Evolutionary conservation across 2,329 filamentous ascomycete genomes (phyloP).

Genomic region (Cadophora gregata): DNA sequence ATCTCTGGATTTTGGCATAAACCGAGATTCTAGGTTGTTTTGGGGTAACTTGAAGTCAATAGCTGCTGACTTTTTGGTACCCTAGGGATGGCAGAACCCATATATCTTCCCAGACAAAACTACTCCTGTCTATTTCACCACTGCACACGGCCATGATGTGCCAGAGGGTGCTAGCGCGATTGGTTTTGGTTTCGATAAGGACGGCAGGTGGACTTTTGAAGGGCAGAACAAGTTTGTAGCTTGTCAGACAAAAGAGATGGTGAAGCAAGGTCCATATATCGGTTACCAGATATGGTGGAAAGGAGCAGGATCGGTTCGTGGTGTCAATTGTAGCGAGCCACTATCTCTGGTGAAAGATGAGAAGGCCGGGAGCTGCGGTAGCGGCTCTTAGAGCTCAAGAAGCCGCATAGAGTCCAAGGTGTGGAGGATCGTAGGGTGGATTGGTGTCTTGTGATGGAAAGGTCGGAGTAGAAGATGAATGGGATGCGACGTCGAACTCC

Average conservation of each 20-base stretch:
- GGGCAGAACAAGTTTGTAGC: constrained; percentile 18
- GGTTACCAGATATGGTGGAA: constrained; percentile 19
- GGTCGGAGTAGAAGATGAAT: background rate
- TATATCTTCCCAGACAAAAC: constrained; percentile 13
- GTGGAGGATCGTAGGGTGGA: background rate
- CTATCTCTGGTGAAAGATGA: constrained; percentile 6
- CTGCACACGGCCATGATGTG: background rate
- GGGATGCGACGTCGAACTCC: background rate
- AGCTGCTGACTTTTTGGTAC: background rate
- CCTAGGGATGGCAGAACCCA: constrained; percentile 9
- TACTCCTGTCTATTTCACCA: background rate
- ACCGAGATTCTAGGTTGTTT: background rate
- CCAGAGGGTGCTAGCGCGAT: background rate
- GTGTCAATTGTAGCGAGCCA: constrained; percentile 12
- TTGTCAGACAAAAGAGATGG: constrained; percentile 12
- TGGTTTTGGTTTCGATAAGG: constrained; percentile 3
- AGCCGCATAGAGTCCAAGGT: background rate
- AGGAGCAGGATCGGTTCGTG: constrained; percentile 4
- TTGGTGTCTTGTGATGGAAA: background rate
- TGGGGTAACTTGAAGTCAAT: background rate
- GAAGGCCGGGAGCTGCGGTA: background rate
- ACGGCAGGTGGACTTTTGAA: constrained; percentile 4
- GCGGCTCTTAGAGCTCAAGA: background rate
- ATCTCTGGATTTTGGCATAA: background rate
- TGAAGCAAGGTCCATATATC: background rate